These are phyloP conservation scores for Gossypium lobatum DNA, from an alignment of 441 rosid species.

Conservation along the genomic window DNA sequence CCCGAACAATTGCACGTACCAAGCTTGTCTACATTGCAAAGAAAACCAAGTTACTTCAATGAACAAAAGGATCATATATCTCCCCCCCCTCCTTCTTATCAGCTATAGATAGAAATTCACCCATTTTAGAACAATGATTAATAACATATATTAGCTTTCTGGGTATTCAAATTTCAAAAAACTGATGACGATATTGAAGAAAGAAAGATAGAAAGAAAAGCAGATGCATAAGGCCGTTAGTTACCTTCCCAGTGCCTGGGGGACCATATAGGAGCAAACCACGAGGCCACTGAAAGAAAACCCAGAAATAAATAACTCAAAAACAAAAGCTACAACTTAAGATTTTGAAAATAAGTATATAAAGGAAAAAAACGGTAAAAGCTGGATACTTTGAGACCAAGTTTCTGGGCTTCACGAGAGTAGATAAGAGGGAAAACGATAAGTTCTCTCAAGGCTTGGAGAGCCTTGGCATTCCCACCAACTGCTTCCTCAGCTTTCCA, in stretches of 20 bases:
- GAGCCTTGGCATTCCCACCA: constrained; percentile 60
- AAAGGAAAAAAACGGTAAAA: not conserved
- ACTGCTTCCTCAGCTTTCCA: constrained; percentile 10
- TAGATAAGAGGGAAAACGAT: constrained; percentile 64
- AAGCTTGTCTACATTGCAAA: constrained; percentile 64
- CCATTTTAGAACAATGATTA: not conserved
- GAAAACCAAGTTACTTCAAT: constrained; percentile 1
- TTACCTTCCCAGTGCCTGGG: constrained; percentile 86
- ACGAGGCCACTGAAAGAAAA: constrained; percentile 62
- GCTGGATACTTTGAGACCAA: constrained; percentile 61
- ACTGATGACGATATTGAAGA: not conserved
- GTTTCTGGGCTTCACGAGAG: constrained; percentile 56
- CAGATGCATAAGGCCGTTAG: not conserved
- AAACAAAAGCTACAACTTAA: not conserved
- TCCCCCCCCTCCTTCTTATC: not conserved
- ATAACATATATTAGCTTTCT: not conserved
- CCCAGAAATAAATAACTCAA: constrained; percentile 2
- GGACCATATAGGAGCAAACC: constrained; percentile 84
- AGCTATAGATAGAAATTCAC: not conserved
- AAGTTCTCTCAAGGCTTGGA: constrained; percentile 77
- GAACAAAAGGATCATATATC: not conserved
- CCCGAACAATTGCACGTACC: constrained; percentile 85
- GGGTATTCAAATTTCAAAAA: not conserved
- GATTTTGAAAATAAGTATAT: not conserved
- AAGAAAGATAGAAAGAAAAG: not conserved